Percentiles rank a stretch among this genome's conserved stretches.
These are phyloP conservation scores for rapeseed (Brassica napus) DNA, from an alignment of 345 rosid species.

Conservation along the genomic window DNA sequence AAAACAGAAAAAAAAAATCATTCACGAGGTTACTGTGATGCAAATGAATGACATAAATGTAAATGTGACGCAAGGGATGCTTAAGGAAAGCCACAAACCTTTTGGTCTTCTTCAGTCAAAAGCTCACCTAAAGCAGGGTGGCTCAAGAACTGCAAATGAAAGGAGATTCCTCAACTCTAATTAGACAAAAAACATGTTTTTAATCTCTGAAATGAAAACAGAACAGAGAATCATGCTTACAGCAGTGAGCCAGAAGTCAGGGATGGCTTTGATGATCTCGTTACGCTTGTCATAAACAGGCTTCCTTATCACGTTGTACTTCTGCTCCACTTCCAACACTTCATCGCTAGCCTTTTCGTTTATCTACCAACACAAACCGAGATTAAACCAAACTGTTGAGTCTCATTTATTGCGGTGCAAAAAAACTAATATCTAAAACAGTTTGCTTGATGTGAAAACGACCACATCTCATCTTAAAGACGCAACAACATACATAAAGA, in stretches of 20 bases:
- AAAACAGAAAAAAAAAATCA: not conserved
- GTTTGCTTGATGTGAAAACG: not conserved
- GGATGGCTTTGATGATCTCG: constrained; percentile 74
- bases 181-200: not conserved
- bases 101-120: constrained; percentile 85
- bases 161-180: not conserved
- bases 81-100: constrained; percentile 51
- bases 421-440: not conserved
- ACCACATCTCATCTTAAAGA: constrained; percentile 1
- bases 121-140: constrained; percentile 85
- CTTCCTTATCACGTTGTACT: constrained; percentile 74
- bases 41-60: not conserved
- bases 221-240: constrained; percentile 47
- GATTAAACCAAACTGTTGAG: not conserved
- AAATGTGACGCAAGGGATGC: not conserved
- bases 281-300: constrained; percentile 85
- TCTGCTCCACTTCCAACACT: constrained; percentile 89
- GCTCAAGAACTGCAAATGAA: constrained; percentile 65
- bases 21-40: not conserved
- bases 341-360: constrained; percentile 91
- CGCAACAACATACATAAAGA: not conserved
- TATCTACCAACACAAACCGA: constrained; percentile 45
- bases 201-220: not conserved
- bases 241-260: constrained; percentile 95
- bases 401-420: not conserved